phyloP scores from a whole-genome alignment of 768 basidiomycete genomes.

The Amanita thiersii region DNA sequence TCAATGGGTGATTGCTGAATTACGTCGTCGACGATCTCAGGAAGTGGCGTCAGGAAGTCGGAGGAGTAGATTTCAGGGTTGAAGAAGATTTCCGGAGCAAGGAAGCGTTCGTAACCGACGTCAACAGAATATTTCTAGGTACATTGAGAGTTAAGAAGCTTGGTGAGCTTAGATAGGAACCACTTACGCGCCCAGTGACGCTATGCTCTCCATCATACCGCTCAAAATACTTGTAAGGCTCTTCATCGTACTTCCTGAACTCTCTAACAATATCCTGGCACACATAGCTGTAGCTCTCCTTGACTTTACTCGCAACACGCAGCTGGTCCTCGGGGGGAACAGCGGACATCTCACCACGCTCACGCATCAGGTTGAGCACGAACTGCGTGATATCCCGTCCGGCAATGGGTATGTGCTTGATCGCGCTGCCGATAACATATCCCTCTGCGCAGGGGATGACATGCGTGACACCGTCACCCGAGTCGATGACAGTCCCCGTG shows the following conservation, averaged over 20 bases:
- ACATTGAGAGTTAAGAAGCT: not conserved
- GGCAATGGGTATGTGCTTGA: conserved; percentile 98
- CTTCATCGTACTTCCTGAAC: conserved; percentile 95
- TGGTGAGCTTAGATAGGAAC: not conserved
- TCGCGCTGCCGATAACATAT: conserved; percentile 97
- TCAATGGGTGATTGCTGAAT: conserved; percentile 97
- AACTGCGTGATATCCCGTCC: conserved; percentile 97
- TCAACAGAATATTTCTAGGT: conserved; percentile 89
- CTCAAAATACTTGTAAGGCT: conserved; percentile 92
- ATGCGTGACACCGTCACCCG: conserved; percentile 98
- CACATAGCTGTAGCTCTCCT: conserved; percentile 97
- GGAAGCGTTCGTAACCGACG: conserved; percentile 97
- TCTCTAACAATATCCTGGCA: conserved; percentile 99
- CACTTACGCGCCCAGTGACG: conserved; percentile 79
- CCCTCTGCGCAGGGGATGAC: conserved; percentile 96
- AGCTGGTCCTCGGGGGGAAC: conserved; percentile 96
- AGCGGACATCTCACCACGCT: conserved; percentile 84
- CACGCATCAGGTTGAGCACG: conserved; percentile 90
- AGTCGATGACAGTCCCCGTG: conserved; percentile 97
- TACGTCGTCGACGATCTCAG: conserved; percentile 92
- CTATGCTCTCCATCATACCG: conserved; percentile 90
- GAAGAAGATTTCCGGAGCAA: conserved; percentile 99
- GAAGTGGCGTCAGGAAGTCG: conserved; percentile 94
- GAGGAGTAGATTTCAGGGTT: conserved; percentile 98
- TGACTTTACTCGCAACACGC: conserved; percentile 85